A percentile compares a stretch with the other conserved stretches of the same genome.
Conservation (phyloP, 73 alveolate genomes). For the Paramecium octaurelia region DNA sequence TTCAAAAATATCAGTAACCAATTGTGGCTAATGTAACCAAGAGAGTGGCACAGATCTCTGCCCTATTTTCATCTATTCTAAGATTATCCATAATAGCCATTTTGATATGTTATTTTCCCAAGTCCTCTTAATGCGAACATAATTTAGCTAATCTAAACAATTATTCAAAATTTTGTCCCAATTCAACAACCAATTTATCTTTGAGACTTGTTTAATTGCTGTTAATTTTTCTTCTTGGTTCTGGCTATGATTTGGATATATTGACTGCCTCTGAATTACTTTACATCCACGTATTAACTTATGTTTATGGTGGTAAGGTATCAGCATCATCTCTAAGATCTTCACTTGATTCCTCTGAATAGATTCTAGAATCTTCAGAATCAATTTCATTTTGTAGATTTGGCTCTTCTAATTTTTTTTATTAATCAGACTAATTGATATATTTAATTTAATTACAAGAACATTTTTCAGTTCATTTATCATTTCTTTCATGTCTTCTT, state of each 20-base stretch:
- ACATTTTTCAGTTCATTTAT: neutral
- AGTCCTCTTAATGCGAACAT: neutral
- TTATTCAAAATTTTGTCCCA: neutral
- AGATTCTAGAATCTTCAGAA: neutral
- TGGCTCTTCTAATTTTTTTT: neutral
- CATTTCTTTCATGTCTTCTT: constrained; percentile 27
- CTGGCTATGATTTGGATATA: neutral
- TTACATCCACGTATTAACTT: constrained; percentile 18
- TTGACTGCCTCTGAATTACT: neutral
- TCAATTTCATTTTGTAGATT: neutral
- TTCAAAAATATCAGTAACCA: neutral
- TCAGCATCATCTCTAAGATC: neutral
- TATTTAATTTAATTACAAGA: neutral
- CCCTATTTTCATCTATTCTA: neutral
- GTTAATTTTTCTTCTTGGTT: neutral
- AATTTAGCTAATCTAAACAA: neutral
- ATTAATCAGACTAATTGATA: neutral
- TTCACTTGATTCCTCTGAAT: neutral
- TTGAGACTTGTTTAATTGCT: neutral
- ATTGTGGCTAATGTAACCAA: neutral
- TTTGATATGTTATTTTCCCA: neutral
- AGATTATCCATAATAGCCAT: neutral
- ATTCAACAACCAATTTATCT: neutral
- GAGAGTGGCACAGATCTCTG: neutral
- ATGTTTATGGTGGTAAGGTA: neutral